Evolutionary conservation across 805 yeast genomes (phyloP).

Genomic region (Kodamaea laetipori): DNA sequence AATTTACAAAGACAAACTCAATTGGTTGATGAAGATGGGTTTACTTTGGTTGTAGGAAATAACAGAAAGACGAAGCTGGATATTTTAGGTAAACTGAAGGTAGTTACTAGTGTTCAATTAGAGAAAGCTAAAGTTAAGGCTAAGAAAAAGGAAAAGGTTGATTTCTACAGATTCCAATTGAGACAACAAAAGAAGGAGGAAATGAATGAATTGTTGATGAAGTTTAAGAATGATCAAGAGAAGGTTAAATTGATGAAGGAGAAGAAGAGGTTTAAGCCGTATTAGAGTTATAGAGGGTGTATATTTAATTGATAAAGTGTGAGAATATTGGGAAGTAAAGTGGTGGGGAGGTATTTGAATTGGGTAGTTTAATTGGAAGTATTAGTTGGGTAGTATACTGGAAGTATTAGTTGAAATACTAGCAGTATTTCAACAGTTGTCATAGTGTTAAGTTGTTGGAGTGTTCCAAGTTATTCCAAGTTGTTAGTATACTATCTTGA

Average conservation of each 20-base stretch:
- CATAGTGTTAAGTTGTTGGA: too few relatives aligned
- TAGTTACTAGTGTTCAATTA: constrained; percentile 38
- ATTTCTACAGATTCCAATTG: constrained; percentile 94
- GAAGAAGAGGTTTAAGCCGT: constrained; percentile 83
- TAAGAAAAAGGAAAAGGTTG: constrained; percentile 77
- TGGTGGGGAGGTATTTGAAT: too few relatives aligned
- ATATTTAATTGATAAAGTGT: background rate
- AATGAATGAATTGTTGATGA: constrained; percentile 80
- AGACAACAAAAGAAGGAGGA: constrained; percentile 91
- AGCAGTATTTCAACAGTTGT: too few relatives aligned
- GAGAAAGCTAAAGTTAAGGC: constrained; percentile 49
- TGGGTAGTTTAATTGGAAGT: too few relatives aligned
- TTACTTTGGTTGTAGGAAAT: constrained; percentile 84
- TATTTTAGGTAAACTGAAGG: constrained; percentile 56
- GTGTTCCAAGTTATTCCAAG: too few relatives aligned
- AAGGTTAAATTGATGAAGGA: constrained; percentile 77
- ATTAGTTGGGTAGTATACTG: too few relatives aligned
- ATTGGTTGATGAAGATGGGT: constrained; percentile 89
- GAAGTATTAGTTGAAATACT: too few relatives aligned
- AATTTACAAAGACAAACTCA: constrained; percentile 56
- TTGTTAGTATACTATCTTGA: too few relatives aligned
- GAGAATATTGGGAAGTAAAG: background rate
- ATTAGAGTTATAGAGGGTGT: constrained; percentile 34
- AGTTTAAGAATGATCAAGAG: constrained; percentile 90
- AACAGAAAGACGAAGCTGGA: constrained; percentile 81